A percentile compares a stretch with the other conserved stretches of the same genome.
These are phyloP conservation scores for Oryza brachyantha DNA, from an alignment of 176 grass and related monocot species.

Conservation along the genomic window DNA sequence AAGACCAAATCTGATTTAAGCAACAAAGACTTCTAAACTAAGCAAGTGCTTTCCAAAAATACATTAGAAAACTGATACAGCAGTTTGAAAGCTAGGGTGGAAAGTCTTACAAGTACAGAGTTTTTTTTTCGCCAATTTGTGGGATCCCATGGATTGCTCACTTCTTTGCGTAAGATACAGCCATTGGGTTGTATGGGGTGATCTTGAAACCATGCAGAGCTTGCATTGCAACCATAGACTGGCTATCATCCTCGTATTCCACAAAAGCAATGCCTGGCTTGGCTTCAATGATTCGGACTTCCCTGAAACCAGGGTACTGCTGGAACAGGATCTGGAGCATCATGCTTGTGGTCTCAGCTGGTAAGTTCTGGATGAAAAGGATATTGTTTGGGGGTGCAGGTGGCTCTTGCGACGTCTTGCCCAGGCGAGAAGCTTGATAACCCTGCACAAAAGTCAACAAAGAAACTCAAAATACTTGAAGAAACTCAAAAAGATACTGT, in stretches of 20 bases:
- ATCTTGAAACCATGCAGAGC: conserved; percentile 98
- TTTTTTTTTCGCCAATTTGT: not conserved
- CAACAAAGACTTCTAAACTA: conserved; percentile 25
- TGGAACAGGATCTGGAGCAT: conserved; percentile 98
- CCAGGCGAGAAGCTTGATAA: conserved; percentile 50
- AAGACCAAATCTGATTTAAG: conserved; percentile 36
- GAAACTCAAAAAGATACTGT: conserved; percentile 12
- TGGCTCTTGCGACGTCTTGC: conserved; percentile 50
- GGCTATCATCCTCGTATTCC: conserved; percentile 79
- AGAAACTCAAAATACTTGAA: conserved; percentile 21
- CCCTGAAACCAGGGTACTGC: conserved; percentile 92
- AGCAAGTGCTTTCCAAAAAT: conserved; percentile 34
- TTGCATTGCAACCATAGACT: conserved; percentile 82
- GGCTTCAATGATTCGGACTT: conserved; percentile 87
- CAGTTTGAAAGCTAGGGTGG: not conserved
- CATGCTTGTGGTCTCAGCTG: conserved; percentile 72
- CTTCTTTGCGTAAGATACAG: conserved; percentile 82
- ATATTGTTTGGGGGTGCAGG: conserved; percentile 82
- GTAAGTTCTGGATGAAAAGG: conserved; percentile 93
- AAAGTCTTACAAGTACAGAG: conserved; percentile 31
- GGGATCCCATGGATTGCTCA: conserved; percentile 34
- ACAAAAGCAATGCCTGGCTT: conserved; percentile 97
- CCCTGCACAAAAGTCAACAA: conserved; percentile 36
- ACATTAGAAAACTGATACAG: conserved; percentile 29
- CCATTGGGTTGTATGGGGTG: conserved; percentile 83